phyloP scores from a whole-genome alignment of 176 grass and related monocot species.

The Cymbopogon citratus region DNA sequence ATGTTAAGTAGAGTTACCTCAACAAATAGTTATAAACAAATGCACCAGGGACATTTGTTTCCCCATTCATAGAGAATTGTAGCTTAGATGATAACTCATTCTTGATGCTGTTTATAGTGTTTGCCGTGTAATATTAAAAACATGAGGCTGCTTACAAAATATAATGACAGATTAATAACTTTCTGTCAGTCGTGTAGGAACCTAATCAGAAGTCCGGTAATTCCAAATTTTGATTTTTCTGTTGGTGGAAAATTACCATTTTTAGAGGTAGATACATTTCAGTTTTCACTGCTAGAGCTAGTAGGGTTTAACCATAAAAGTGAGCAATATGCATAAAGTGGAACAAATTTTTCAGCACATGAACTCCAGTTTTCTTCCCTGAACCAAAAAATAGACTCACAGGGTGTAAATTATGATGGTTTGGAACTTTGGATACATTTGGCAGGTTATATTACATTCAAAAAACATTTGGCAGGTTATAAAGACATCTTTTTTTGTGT shows the following conservation, averaged over 20 bases:
- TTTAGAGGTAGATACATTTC: constrained; percentile 10
- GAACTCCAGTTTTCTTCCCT: neutral
- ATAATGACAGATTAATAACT: neutral
- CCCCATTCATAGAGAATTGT: neutral
- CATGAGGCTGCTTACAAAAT: neutral
- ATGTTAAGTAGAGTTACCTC: neutral
- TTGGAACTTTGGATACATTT: neutral
- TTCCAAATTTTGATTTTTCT: neutral
- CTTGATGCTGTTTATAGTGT: neutral
- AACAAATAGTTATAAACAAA: neutral
- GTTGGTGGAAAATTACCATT: neutral
- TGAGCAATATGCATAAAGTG: neutral
- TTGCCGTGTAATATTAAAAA: neutral
- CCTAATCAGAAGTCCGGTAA: neutral
- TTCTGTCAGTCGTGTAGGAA: neutral
- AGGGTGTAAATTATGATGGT: neutral
- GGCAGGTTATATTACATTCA: too few relatives aligned
- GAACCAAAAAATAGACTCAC: neutral
- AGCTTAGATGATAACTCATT: neutral
- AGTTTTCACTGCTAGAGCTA: neutral
- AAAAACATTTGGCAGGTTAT: too few relatives aligned
- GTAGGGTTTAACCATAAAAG: neutral
- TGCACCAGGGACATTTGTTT: neutral
- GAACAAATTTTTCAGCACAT: neutral
- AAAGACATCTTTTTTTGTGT: neutral